These are phyloP conservation scores for Borovskyia barvae DNA, from an alignment of 208 protist species.

Conservation along the genomic window DNA sequence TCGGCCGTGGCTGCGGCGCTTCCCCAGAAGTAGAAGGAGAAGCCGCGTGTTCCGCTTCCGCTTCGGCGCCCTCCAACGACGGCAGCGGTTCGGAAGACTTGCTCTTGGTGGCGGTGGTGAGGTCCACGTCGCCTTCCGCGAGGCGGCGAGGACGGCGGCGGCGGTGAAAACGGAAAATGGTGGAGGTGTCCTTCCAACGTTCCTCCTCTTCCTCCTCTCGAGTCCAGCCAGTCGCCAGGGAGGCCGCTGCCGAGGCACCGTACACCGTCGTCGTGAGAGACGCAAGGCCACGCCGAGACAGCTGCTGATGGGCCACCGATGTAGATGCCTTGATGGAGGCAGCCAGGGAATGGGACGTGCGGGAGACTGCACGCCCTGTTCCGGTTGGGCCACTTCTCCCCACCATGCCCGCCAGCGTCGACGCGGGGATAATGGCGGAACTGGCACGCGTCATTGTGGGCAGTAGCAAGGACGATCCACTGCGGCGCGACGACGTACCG, in stretches of 20 bases:
- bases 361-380: slow-evolving; percentile 2
- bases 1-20: too few relatives aligned
- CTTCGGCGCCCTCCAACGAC: background rate
- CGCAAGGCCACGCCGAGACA: slow-evolving; percentile 57
- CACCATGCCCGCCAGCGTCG: slow-evolving; percentile 51
- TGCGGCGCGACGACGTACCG: slow-evolving; percentile 37
- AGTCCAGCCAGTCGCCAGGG: slow-evolving; percentile 58
- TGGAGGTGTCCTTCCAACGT: slow-evolving; percentile 57
- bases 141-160: slow-evolving; percentile 11
- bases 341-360: slow-evolving; percentile 64
- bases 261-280: slow-evolving; percentile 80
- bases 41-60: slow-evolving; percentile 8
- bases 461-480: slow-evolving; percentile 45
- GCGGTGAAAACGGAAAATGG: slow-evolving; percentile 79
- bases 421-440: slow-evolving; percentile 82
- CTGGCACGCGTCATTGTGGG: slow-evolving; percentile 79
- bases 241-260: slow-evolving; percentile 80
- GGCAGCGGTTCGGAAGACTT: too few relatives aligned
- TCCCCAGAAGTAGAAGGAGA: too few relatives aligned
- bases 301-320: slow-evolving; percentile 58
- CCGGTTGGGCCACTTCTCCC: slow-evolving; percentile 18
- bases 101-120: too few relatives aligned
- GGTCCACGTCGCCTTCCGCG: too few relatives aligned
- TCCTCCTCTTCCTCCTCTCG: slow-evolving; percentile 48
- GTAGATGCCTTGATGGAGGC: slow-evolving; percentile 74